A percentile compares a stretch with the other conserved stretches of the same genome.
These are phyloP conservation scores for Parathielavia appendiculata DNA, from an alignment of 495 filamentous ascomycete species.

Conservation along the genomic window DNA sequence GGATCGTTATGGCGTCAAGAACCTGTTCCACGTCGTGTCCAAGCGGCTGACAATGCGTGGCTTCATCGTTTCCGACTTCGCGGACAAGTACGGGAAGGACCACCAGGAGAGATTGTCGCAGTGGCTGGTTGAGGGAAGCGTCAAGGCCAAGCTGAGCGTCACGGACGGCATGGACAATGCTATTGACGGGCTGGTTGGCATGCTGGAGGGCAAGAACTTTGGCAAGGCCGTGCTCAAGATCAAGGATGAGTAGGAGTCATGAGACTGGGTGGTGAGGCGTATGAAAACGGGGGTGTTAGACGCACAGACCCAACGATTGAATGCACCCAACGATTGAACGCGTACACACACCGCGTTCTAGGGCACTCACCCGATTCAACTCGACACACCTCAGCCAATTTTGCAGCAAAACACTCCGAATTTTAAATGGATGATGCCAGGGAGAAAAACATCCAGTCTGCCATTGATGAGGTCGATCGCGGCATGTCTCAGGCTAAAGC, in stretches of 20 bases:
- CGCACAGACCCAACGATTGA: too few relatives aligned
- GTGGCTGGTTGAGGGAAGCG: slow-evolving; percentile 78
- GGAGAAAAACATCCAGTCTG: too few relatives aligned
- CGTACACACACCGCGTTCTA: too few relatives aligned
- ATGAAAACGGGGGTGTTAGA: too few relatives aligned
- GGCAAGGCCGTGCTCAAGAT: slow-evolving; percentile 86
- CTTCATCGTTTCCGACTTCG: slow-evolving; percentile 72
- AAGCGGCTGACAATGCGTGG: slow-evolving; percentile 58
- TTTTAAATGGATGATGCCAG: too few relatives aligned
- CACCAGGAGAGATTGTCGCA: slow-evolving; percentile 76
- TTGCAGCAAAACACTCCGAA: too few relatives aligned
- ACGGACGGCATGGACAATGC: slow-evolving; percentile 84
- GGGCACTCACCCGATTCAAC: too few relatives aligned
- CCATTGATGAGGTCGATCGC: too few relatives aligned
- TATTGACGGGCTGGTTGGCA: slow-evolving; percentile 69
- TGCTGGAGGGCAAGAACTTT: slow-evolving; percentile 84
- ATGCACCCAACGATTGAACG: too few relatives aligned
- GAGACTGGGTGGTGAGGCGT: too few relatives aligned
- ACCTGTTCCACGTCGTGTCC: slow-evolving; percentile 48
- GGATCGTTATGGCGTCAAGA: slow-evolving; percentile 64
- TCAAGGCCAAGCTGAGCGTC: slow-evolving; percentile 66
- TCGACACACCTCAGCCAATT: too few relatives aligned
- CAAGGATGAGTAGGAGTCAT: slow-evolving; percentile 33
- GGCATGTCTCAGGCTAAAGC: too few relatives aligned
- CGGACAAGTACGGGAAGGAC: slow-evolving; percentile 63